Conservation (phyloP, 257 asterid species). For the Osmanthus fragrans region DNA sequence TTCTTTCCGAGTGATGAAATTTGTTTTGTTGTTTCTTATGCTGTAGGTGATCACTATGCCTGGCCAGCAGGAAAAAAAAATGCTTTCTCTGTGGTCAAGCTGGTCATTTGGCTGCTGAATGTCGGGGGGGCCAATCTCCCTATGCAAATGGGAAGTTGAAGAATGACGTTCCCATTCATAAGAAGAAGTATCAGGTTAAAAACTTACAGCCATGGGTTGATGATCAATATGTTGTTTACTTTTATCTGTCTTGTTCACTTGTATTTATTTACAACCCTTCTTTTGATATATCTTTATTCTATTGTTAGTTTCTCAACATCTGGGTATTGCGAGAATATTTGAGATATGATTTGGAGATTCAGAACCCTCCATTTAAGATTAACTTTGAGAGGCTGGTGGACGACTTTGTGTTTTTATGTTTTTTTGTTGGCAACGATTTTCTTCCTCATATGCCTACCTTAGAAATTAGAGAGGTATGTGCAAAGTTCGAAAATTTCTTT, state of each 20-base stretch:
- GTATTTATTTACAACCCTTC: conserved; percentile 21
- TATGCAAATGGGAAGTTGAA: conserved; percentile 46
- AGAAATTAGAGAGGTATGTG: conserved; percentile 92
- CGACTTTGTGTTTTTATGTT: conserved; percentile 90
- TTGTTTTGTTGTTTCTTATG: conserved; percentile 13
- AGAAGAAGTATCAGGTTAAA: conserved; percentile 89
- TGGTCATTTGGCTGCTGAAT: conserved; percentile 91
- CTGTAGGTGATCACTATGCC: conserved; percentile 75
- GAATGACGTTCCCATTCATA: conserved; percentile 67
- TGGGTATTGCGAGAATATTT: conserved; percentile 93
- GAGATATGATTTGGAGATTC: conserved; percentile 76
- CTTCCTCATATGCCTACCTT: conserved; percentile 99
- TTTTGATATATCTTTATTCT: conserved; percentile 27
- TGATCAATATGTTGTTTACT: conserved; percentile 1
- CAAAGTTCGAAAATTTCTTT: conserved; percentile 1
- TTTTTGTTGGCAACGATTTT: conserved; percentile 97
- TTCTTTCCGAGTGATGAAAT: not conserved
- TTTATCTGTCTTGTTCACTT: not conserved
- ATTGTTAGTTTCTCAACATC: conserved; percentile 74
- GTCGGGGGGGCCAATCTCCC: conserved; percentile 48
- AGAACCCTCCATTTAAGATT: conserved; percentile 65
- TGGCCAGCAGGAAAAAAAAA: conserved; percentile 90
- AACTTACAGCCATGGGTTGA: conserved; percentile 21
- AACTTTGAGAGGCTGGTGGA: conserved; percentile 95
- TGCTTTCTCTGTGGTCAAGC: conserved; percentile 85